phyloP scores from a whole-genome alignment of 352 stramenopile genomes.

The Pythium brassicae region DNA sequence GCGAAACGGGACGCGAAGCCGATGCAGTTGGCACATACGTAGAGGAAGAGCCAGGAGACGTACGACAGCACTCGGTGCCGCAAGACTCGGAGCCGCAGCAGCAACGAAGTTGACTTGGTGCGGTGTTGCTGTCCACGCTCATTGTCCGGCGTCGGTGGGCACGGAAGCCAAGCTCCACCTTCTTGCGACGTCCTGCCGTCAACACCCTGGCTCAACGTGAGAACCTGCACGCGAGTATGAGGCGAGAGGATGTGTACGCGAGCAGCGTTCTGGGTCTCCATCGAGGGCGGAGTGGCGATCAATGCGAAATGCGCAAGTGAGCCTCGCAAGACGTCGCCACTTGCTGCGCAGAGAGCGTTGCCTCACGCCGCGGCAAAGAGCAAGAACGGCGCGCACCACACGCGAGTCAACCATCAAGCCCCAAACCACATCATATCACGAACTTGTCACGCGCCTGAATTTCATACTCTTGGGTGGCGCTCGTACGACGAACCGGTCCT shows the following conservation, averaged over 20 bases:
- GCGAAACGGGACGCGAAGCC: constrained; percentile 21
- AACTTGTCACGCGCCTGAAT: constrained; percentile 9
- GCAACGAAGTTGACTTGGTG: neutral
- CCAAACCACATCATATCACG: constrained; percentile 1
- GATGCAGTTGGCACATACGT: constrained; percentile 19
- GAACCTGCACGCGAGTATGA: neutral
- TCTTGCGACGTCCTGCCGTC: neutral
- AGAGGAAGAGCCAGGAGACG: constrained; percentile 22
- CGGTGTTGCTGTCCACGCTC: neutral
- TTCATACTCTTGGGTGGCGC: no score
- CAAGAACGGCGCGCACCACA: neutral
- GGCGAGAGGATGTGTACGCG: neutral
- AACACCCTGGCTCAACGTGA: neutral
- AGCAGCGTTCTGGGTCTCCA: neutral
- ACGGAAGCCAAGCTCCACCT: neutral
- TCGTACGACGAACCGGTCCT: neutral
- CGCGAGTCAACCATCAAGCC: neutral
- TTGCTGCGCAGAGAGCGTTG: no score
- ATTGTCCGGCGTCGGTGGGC: neutral
- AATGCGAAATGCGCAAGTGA: neutral
- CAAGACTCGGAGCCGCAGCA: neutral
- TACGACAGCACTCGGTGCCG: constrained; percentile 17
- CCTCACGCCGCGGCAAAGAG: neutral
- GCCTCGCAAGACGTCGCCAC: neutral
- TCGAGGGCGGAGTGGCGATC: neutral